Evolutionary conservation across 495 filamentous ascomycete species (phyloP).

Genomic region (Talaromyces nanjingensis): DNA sequence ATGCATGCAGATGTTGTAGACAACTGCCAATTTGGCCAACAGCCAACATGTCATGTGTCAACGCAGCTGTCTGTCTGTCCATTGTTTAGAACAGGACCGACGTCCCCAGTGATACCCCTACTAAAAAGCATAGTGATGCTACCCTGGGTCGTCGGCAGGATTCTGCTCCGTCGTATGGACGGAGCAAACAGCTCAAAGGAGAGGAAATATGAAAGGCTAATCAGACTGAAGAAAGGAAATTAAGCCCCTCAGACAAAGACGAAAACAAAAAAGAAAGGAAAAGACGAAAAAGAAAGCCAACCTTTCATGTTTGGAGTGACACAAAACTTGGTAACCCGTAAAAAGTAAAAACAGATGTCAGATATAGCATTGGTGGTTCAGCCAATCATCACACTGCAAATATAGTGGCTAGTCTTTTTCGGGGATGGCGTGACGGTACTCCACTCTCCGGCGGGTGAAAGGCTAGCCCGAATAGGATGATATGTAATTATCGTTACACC

Average conservation of each 20-base stretch:
- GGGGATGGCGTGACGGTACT: neutral
- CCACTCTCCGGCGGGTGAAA: neutral
- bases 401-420: neutral
- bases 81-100: neutral
- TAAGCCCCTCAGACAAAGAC: slow-evolving; percentile 6
- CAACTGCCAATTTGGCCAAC: neutral
- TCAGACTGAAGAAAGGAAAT: neutral
- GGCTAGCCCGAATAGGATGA: neutral
- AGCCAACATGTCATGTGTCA: neutral
- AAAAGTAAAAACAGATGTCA: neutral
- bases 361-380: neutral
- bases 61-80: neutral
- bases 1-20: neutral
- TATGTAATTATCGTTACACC: neutral
- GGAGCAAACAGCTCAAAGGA: neutral
- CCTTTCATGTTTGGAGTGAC: neutral
- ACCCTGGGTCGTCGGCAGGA: neutral
- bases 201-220: neutral
- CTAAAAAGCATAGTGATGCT: neutral
- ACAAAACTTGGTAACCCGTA: neutral
- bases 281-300: slow-evolving; percentile 4
- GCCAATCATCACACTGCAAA: neutral
- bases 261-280: slow-evolving; percentile 1
- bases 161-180: neutral
- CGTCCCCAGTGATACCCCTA: neutral